Conservation (phyloP, 1,139 yeast species). For the Candida sanyaensis region DNA sequence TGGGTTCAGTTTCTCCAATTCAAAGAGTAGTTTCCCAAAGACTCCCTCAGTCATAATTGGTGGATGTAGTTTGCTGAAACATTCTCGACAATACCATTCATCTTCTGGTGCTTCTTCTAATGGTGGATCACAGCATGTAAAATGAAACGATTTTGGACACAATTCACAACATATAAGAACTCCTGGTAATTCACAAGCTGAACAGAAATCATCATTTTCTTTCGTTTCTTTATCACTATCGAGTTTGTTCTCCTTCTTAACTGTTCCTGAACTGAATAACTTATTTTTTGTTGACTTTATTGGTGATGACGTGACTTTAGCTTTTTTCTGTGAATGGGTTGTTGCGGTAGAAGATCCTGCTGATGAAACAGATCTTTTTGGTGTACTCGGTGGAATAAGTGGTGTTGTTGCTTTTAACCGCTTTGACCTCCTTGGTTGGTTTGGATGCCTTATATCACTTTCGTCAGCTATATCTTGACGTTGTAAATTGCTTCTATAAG, state of each 20-base stretch:
- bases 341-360: constrained; percentile 6
- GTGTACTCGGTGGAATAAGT: constrained; percentile 12
- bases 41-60: constrained; percentile 37
- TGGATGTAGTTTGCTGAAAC: constrained; percentile 44
- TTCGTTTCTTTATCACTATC: constrained; percentile 27
- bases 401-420: constrained; percentile 13
- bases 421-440: constrained; percentile 11
- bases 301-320: constrained; percentile 42
- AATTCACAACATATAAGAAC: constrained; percentile 89
- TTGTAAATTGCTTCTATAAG: constrained; percentile 28
- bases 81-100: constrained; percentile 86
- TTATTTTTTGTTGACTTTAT: constrained; percentile 34
- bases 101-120: constrained; percentile 81
- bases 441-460: constrained; percentile 34
- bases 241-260: constrained; percentile 6
- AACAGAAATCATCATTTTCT: constrained; percentile 85
- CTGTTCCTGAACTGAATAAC: constrained; percentile 25
- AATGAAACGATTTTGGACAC: constrained; percentile 91
- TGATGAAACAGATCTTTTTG: constrained; percentile 8
- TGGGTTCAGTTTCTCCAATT: constrained; percentile 64
- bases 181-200: constrained; percentile 87
- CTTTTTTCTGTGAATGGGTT: constrained; percentile 26
- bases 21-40: constrained; percentile 66
- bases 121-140: constrained; percentile 90
- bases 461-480: constrained; percentile 22